Conservation (phyloP, 2,329 filamentous ascomycete species). For the Fusarium lateritium region DNA sequence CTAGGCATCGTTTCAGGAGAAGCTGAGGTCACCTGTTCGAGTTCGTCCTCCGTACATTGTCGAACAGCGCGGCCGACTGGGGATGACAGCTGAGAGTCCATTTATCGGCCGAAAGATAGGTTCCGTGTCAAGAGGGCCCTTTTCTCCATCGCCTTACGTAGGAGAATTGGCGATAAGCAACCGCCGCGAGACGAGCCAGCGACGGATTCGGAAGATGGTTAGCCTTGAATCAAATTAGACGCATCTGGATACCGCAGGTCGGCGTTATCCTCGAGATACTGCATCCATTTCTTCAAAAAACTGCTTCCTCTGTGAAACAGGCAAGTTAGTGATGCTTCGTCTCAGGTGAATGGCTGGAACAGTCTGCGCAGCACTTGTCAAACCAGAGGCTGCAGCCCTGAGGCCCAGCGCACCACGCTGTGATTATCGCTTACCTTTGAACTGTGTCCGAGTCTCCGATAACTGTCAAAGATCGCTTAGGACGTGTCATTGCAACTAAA, state of each 20-base stretch:
- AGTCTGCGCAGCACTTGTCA: constrained; percentile 35
- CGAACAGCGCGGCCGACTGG: constrained; percentile 8
- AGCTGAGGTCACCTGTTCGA: constrained; percentile 27
- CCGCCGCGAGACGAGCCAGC: background rate
- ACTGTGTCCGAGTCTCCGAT: constrained; percentile 97
- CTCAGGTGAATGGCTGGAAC: constrained; percentile 44
- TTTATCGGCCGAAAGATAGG: constrained; percentile 31
- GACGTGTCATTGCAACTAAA: constrained; percentile 98
- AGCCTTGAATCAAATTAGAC: constrained; percentile 53
- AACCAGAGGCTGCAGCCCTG: constrained; percentile 25
- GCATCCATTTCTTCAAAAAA: constrained; percentile 94
- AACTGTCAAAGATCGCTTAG: constrained; percentile 89
- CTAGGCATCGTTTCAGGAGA: constrained; percentile 38
- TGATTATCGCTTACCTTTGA: constrained; percentile 75
- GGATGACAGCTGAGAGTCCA: constrained; percentile 12
- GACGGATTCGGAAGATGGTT: constrained; percentile 4
- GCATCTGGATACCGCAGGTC: constrained; percentile 90
- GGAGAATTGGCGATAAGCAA: background rate
- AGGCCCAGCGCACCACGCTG: constrained; percentile 21
- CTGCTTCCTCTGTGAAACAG: constrained; percentile 76
- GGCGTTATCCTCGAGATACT: constrained; percentile 87
- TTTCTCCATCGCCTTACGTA: background rate
- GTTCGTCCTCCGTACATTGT: constrained; percentile 13
- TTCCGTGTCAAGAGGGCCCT: background rate
- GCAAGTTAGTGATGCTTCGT: constrained; percentile 38